Evolutionary conservation across 23 red algal species (phyloP).

Genomic region (Cyanidioschyzon merolae): DNA sequence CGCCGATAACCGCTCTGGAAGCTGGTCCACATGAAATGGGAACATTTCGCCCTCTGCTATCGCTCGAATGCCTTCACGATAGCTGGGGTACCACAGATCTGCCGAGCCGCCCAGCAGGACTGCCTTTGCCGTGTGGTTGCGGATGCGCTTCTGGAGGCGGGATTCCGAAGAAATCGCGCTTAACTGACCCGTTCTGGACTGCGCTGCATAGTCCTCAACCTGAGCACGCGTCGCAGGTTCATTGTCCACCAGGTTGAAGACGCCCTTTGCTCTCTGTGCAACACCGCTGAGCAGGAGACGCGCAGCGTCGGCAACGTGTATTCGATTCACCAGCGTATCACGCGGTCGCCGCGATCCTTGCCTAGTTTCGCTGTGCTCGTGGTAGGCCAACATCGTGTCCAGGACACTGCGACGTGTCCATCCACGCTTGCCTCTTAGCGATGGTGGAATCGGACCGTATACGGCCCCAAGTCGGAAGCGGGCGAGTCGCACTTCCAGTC

Average conservation of each 20-base stretch:
- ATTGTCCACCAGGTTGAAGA: conserved; percentile 4
- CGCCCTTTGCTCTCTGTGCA: neutral
- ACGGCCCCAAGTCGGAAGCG: neutral
- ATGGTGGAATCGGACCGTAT: neutral
- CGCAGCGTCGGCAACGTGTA: neutral
- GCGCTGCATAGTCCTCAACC: neutral
- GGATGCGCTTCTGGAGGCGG: neutral
- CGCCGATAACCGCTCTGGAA: no score
- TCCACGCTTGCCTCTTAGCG: neutral
- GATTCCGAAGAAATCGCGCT: no score
- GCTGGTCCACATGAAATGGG: neutral
- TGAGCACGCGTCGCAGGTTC: neutral
- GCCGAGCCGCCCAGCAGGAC: neutral
- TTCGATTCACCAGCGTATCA: conserved; percentile 3
- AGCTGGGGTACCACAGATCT: neutral
- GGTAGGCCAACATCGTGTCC: neutral
- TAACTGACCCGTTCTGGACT: no score
- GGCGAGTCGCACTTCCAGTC: neutral
- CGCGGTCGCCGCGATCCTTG: neutral
- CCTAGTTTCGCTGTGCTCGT: neutral
- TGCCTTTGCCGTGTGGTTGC: neutral
- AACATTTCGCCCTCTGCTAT: neutral
- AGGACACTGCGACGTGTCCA: conserved; percentile 14
- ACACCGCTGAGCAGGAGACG: neutral
- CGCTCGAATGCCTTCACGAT: neutral